Evolutionary conservation across 495 filamentous ascomycete genomes (phyloP).

Genomic region (Penicillium paradoxum): DNA sequence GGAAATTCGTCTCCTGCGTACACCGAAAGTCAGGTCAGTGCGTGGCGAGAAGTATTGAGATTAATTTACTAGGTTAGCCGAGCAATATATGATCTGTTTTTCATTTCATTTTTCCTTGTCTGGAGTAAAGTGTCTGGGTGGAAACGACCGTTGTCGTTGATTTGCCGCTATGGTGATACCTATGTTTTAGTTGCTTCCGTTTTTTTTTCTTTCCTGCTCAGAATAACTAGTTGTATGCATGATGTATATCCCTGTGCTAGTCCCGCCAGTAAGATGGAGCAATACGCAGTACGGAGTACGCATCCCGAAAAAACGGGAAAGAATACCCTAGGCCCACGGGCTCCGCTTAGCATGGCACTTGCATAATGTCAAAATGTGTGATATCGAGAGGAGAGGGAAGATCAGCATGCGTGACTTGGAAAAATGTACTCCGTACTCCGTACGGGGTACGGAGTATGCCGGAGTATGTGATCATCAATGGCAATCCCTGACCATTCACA

Average conservation of each 20-base stretch:
- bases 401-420: slow-evolving; percentile 4
- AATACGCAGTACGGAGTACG: too few relatives aligned
- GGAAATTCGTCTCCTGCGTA: slow-evolving; percentile 12
- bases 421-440: too few relatives aligned
- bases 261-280: not conserved
- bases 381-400: slow-evolving; percentile 42
- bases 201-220: not conserved
- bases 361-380: slow-evolving; percentile 23
- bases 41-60: slow-evolving; percentile 2
- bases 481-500: slow-evolving; percentile 2
- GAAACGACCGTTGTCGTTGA: not conserved
- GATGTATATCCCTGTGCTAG: not conserved
- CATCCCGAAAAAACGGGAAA: not conserved
- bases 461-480: slow-evolving; percentile 1
- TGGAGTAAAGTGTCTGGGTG: not conserved
- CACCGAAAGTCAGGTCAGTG: slow-evolving; percentile 18
- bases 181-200: too few relatives aligned
- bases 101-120: not conserved
- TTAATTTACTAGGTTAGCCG: not conserved
- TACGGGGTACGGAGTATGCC: too few relatives aligned
- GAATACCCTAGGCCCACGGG: not conserved
- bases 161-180: too few relatives aligned
- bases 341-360: slow-evolving; percentile 14
- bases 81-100: not conserved
- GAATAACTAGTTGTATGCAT: not conserved